These are phyloP conservation scores for Corymbia maculata DNA, from an alignment of 345 rosid genomes.

Conservation along the genomic window DNA sequence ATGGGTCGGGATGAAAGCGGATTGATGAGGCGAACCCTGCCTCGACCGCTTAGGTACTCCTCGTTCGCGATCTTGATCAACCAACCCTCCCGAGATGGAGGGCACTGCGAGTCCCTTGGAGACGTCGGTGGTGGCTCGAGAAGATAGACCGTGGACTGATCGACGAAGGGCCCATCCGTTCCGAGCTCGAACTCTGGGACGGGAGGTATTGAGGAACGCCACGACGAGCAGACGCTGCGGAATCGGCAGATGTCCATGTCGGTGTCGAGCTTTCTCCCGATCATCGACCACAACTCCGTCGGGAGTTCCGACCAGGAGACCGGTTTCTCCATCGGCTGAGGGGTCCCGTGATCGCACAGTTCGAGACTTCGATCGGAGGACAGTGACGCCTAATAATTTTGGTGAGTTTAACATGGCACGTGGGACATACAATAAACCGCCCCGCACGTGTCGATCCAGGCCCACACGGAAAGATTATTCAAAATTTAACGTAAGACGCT, in stretches of 20 bases:
- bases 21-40: neutral
- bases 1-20: neutral
- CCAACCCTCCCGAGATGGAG: slow-evolving; percentile 2
- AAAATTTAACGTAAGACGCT: no score
- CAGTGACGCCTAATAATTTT: neutral
- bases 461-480: no score
- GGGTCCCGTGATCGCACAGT: neutral
- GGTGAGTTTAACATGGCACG: no score
- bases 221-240: slow-evolving; percentile 12
- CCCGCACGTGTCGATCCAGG: no score
- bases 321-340: neutral
- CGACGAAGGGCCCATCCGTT: neutral
- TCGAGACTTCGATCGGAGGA: neutral
- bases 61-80: neutral
- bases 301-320: slow-evolving; percentile 2
- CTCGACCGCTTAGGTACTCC: neutral
- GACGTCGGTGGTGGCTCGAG: neutral
- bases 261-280: slow-evolving; percentile 3
- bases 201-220: slow-evolving; percentile 5
- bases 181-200: neutral
- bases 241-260: slow-evolving; percentile 1
- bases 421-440: neutral
- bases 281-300: neutral
- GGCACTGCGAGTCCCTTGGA: neutral
- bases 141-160: neutral